Evolutionary conservation across 129 eudicot genomes (phyloP), one percentile per base, ranked within the genome.

Genomic region (Centaurea solstitialis): DNA sequence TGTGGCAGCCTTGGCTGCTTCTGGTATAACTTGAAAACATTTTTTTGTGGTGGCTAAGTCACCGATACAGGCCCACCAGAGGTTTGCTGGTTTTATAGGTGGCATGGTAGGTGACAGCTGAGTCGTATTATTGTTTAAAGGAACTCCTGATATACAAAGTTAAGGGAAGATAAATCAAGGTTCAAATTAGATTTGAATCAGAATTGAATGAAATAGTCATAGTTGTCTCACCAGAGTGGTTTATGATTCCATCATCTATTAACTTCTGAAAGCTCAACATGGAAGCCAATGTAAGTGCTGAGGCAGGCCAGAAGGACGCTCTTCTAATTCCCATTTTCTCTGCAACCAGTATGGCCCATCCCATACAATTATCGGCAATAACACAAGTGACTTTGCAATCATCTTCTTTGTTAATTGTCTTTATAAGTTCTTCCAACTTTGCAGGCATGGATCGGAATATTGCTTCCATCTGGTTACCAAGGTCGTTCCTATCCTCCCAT

Each of bases 231-330:
- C 90, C 93, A 10, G 68, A 11, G 22, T 68, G 26, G 79, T 79
- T 75, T 39, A 89, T 23, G 10, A 89, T 76, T 64, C 86, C 82
- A 73, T 87, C 86, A 47, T 73, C 82, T 9, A 89, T 71, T 12
- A 84, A 57, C 30, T 74, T 79, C 38, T 66, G 75, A 21, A 72
- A 24, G 73, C 80, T 75, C 37, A 81, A 38, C 12, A 24, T 13
- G 9, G 62, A 65, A 17, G 82, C 90, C 62, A 78, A 73, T 30
- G 43, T 6, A 12, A 75, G 87, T 0, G 86, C 74, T 24, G 81
- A 77, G 33, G 79, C 75, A 13, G 90, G 70, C 71, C 75, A 62
- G 76, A 70, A 70, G 28, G 26, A 3, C n/a, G 74, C 74, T 1
- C 74, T 70, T 12, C 53, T 37, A 35, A 70, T 70, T 70, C 74